A percentile compares a stretch with the other conserved stretches of the same genome.
These are phyloP conservation scores for Fonsecaea multimorphosa DNA, from an alignment of 2,329 filamentous ascomycete genomes.

Conservation along the genomic window DNA sequence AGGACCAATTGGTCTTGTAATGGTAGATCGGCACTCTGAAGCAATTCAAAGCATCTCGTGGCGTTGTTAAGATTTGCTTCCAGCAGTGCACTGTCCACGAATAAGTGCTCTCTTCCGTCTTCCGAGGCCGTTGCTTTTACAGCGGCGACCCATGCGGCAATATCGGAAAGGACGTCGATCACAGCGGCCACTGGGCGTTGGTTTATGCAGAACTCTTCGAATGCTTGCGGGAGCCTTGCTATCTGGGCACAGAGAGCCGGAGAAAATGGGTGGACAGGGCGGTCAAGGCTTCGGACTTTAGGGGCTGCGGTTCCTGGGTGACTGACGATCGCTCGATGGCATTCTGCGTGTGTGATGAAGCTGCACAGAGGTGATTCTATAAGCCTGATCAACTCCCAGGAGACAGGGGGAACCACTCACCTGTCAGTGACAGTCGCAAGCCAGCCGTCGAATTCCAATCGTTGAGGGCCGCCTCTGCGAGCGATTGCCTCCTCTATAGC, in stretches of 20 bases:
- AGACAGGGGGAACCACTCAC: not conserved
- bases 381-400: not conserved
- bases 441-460: not conserved
- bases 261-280: not conserved
- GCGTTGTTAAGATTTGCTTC: not conserved
- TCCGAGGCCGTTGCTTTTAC: not conserved
- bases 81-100: not conserved
- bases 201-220: not conserved
- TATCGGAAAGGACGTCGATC: not conserved
- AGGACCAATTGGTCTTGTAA: not conserved
- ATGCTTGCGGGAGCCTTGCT: not conserved
- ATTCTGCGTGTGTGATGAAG: not conserved
- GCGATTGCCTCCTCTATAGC: not conserved
- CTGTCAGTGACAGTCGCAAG: conserved; percentile 1
- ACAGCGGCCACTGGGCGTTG: not conserved
- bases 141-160: not conserved
- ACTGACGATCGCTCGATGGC: not conserved
- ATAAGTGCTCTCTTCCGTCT: not conserved
- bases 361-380: not conserved
- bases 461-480: not conserved
- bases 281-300: not conserved
- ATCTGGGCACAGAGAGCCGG: not conserved
- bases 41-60: not conserved
- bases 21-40: not conserved
- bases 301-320: not conserved